phyloP scores from a whole-genome alignment of 371 early-diverging fungal species.

The Funneliformis caledonium region DNA sequence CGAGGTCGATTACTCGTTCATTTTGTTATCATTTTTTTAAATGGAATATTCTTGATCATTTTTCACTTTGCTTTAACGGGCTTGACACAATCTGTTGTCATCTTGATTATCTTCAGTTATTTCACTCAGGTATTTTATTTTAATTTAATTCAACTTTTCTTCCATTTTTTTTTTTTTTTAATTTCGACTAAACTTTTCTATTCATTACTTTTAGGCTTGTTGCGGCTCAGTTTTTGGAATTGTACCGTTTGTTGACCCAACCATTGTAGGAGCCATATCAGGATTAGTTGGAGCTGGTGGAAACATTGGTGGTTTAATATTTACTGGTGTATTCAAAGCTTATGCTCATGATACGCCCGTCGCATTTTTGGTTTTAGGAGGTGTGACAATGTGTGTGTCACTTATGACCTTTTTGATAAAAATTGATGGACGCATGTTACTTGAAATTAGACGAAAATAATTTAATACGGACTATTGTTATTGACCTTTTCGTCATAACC shows the following conservation, averaged over 20 bases:
- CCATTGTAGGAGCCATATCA: slow-evolving; percentile 48
- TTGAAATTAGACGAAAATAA: not conserved
- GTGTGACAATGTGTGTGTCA: slow-evolving; percentile 39
- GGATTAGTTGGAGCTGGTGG: slow-evolving; percentile 58
- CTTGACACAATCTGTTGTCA: slow-evolving; percentile 44
- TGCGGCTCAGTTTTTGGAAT: slow-evolving; percentile 50
- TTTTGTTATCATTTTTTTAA: slow-evolving; percentile 47
- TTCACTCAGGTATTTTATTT: slow-evolving; percentile 51
- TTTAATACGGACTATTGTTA: too few relatives aligned
- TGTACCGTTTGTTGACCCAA: slow-evolving; percentile 52
- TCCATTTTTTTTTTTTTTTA: slow-evolving; percentile 21
- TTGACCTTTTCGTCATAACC: too few relatives aligned
- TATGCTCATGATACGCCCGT: slow-evolving; percentile 43
- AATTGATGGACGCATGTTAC: slow-evolving; percentile 33
- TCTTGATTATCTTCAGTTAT: slow-evolving; percentile 51
- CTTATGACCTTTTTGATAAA: slow-evolving; percentile 42
- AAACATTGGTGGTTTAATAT: slow-evolving; percentile 56
- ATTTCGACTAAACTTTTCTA: slow-evolving; percentile 5
- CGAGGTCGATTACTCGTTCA: slow-evolving; percentile 55
- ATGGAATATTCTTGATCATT: slow-evolving; percentile 51
- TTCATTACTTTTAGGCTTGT: slow-evolving; percentile 43
- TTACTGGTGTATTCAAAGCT: slow-evolving; percentile 49
- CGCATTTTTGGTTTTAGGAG: slow-evolving; percentile 45
- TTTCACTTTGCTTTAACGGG: slow-evolving; percentile 45
- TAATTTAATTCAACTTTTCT: not conserved